Evolutionary conservation across 2,329 filamentous ascomycete genomes (phyloP), one percentile per base, ranked within the genome.

Genomic region (Sphaceloma murrayae): DNA sequence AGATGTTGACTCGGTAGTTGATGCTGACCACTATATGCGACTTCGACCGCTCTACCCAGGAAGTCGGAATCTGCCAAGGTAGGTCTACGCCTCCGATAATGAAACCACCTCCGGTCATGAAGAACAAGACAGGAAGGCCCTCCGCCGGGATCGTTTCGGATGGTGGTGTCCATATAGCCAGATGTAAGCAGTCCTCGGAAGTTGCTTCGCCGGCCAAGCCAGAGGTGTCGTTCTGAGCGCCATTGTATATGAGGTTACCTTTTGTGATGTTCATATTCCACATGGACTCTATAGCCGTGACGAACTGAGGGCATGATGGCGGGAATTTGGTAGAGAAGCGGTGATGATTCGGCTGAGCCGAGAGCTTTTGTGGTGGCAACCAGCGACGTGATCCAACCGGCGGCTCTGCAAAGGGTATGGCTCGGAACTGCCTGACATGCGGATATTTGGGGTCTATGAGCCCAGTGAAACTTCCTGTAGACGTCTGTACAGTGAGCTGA

Each of bases 71-170:
- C 47, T 70, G 67, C 48, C 65, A 71, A 1, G 67, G 64, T 0
- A 69, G 62, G 21, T 67, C 58, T 10, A 65, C 54, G 17, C 67
- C 67, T 21, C 69, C 69, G 5, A 58, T 63, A 7, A 54, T 44
- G 48, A 69, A 70, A 2, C 64, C 64, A 11, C 70, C 70, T 3
- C 70, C 70, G 29, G 69, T 66, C 26, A 72, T 59, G 58, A 67
- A 73, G 14, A 66, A 61, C 4, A 69, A 53, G 0, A 73, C 69
- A 1, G 70, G 70, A 4, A 44, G 64, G n/a, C 31, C 31, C 27
- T 31, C 7, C 3, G 38, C 14, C 8, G 24, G 9, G 3, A 51
- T 10, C 32, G 52, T 32, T n/a, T n/a, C n/a, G n/a, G n/a, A n/a
- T n/a, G n/a, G n/a, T 1, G 67, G 67, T 3, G 66, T 55, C 68